These are phyloP conservation scores for Diaporthe aspalathi DNA, from an alignment of 2,329 filamentous ascomycete species.

Conservation along the genomic window DNA sequence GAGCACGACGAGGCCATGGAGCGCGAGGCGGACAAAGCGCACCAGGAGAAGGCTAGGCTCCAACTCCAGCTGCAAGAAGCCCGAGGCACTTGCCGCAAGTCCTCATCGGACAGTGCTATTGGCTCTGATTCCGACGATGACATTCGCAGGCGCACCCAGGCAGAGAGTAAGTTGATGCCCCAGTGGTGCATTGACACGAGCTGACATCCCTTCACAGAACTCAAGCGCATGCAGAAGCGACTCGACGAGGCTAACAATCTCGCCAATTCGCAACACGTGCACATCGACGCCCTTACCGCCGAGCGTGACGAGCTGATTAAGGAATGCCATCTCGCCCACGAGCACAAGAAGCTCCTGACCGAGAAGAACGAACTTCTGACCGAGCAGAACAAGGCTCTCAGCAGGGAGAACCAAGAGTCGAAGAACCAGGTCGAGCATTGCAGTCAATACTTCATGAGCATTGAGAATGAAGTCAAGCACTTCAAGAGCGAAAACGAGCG, in stretches of 20 bases:
- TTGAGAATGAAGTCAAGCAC: conserved; percentile 30
- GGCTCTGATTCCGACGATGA: conserved; percentile 57
- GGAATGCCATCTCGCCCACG: conserved; percentile 31
- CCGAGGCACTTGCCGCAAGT: conserved; percentile 47
- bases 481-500: conserved; percentile 47
- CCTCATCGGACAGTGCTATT: conserved; percentile 55
- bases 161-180: conserved; percentile 61
- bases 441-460: background rate
- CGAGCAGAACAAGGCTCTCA: conserved; percentile 56
- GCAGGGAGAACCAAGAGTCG: conserved; percentile 58
- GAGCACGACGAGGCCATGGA: conserved; percentile 68
- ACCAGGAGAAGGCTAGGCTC: conserved; percentile 62
- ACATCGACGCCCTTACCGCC: conserved; percentile 69
- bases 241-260: conserved; percentile 73
- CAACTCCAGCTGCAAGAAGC: conserved; percentile 60
- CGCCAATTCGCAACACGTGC: conserved; percentile 70
- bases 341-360: conserved; percentile 54
- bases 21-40: conserved; percentile 64
- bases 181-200: conserved; percentile 31
- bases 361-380: conserved; percentile 57
- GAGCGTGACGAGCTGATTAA: conserved; percentile 65
- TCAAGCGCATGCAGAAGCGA: conserved; percentile 69
- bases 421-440: conserved; percentile 20
- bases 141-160: conserved; percentile 61
- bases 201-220: conserved; percentile 49